Evolutionary conservation across 1,284 basidiomycete genomes (phyloP), one percentile per base, ranked within the genome.

Genomic region (Cutaneotrichosporon cyanovorans): DNA sequence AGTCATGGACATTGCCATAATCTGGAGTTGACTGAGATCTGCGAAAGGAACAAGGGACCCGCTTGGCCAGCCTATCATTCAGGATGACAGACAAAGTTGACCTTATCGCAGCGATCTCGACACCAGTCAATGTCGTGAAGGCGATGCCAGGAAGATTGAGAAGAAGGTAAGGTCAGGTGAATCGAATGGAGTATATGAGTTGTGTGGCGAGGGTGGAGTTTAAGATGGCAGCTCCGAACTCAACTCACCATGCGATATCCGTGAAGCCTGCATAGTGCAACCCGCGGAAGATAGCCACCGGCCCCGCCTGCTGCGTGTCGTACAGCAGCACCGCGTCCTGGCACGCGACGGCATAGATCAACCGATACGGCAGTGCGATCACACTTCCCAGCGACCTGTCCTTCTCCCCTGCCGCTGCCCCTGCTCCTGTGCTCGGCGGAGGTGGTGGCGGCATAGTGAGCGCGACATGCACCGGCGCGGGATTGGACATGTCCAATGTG

Each of bases 181-280:
- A n/a, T n/a, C n/a, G n/a, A n/a, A n/a, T n/a, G n/a, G n/a, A n/a
- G n/a, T n/a, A n/a, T n/a, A n/a, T n/a, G n/a, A n/a, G n/a, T n/a
- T n/a, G n/a, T n/a, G n/a, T n/a, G n/a, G n/a, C n/a, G n/a, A n/a
- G n/a, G n/a, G n/a, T n/a, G n/a, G n/a, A n/a, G n/a, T n/a, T n/a
- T n/a, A n/a, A n/a, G n/a, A n/a, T n/a, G n/a, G n/a, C n/a, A n/a
- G n/a, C n/a, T n/a, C n/a, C n/a, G n/a, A n/a, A n/a, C 4, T 35
- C 18, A 20, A 78, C 85, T 53, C 61, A 93, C 93, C 93, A 99
- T 37, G 85, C 81, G 73, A 96, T 78, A 73, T 99, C 93, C 1
- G 95, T 98, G 64, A 97, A 97, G 60, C 92, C 88, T 51, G 95
- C 89, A 66, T 96, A 98, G 73, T 98, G 93, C 58, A 98, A 73